These are phyloP conservation scores for Phytophthora sojae DNA, from an alignment of 352 stramenopile genomes.

Conservation along the genomic window DNA sequence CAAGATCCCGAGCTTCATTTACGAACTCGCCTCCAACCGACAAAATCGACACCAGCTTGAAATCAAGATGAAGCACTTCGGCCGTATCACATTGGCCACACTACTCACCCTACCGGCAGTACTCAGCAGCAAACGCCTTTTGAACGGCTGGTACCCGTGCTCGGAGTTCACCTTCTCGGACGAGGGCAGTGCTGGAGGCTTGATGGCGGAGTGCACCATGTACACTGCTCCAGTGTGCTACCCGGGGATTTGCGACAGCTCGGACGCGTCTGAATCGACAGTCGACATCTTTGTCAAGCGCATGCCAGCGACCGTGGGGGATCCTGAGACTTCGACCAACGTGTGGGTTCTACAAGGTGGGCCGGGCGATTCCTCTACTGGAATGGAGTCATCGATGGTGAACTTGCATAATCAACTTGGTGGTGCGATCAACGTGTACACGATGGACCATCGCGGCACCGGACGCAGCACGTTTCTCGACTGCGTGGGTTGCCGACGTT, in stretches of 20 bases:
- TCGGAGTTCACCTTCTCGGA: background rate
- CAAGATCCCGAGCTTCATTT: too few relatives aligned
- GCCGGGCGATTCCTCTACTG: background rate
- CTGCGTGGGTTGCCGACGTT: background rate
- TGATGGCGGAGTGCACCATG: background rate
- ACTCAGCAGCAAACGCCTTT: background rate
- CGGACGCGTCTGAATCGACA: background rate
- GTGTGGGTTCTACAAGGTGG: background rate
- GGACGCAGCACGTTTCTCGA: background rate
- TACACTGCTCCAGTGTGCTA: background rate
- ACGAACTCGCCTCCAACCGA: too few relatives aligned
- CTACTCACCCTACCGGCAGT: too few relatives aligned
- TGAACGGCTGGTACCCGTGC: constrained; percentile 3
- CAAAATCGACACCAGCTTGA: background rate
- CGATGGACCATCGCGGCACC: background rate
- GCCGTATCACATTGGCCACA: too few relatives aligned
- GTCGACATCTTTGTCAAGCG: background rate
- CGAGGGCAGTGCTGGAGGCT: background rate
- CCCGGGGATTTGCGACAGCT: background rate
- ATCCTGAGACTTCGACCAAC: background rate
- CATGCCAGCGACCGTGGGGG: background rate
- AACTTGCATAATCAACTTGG: background rate
- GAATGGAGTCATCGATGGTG: background rate
- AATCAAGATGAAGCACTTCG: background rate
- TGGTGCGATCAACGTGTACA: background rate